These are phyloP conservation scores for Microbotryum intermedium DNA, from an alignment of 1,284 basidiomycete species.

Conservation along the genomic window DNA sequence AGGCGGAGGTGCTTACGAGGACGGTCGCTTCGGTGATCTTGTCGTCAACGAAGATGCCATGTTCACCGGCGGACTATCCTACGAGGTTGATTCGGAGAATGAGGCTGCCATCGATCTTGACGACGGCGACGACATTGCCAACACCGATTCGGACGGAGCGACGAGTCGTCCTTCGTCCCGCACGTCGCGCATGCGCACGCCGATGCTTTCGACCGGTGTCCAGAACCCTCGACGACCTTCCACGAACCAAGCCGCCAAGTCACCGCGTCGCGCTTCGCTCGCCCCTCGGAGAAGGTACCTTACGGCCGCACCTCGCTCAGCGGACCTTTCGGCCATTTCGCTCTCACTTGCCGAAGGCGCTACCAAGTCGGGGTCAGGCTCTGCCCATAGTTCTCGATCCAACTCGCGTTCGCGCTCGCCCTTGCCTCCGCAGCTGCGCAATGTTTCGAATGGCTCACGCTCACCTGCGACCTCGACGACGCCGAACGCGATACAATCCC, in stretches of 20 bases:
- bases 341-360: conserved; percentile 3
- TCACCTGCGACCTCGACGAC: conserved; percentile 9
- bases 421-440: conserved; percentile 60
- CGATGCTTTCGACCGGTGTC: conserved; percentile 1
- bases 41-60: conserved; percentile 8
- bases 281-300: conserved; percentile 16
- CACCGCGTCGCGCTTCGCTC: conserved; percentile 22
- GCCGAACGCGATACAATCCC: neutral
- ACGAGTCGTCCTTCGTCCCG: conserved; percentile 31
- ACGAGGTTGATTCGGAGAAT: conserved; percentile 28
- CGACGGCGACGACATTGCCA: conserved; percentile 12
- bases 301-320: conserved; percentile 14
- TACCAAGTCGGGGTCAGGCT: conserved; percentile 22
- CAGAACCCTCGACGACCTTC: neutral
- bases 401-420: conserved; percentile 93
- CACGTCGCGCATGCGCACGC: conserved; percentile 19
- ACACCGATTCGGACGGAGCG: conserved; percentile 26
- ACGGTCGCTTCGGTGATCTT: conserved; percentile 16
- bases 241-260: neutral
- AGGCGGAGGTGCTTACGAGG: neutral
- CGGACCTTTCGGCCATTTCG: conserved; percentile 10
- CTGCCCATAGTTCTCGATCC: conserved; percentile 72
- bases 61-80: neutral
- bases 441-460: conserved; percentile 10
- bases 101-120: conserved; percentile 19